Conservation (phyloP, 352 stramenopile species). For the Phytopythium sindhum region DNA sequence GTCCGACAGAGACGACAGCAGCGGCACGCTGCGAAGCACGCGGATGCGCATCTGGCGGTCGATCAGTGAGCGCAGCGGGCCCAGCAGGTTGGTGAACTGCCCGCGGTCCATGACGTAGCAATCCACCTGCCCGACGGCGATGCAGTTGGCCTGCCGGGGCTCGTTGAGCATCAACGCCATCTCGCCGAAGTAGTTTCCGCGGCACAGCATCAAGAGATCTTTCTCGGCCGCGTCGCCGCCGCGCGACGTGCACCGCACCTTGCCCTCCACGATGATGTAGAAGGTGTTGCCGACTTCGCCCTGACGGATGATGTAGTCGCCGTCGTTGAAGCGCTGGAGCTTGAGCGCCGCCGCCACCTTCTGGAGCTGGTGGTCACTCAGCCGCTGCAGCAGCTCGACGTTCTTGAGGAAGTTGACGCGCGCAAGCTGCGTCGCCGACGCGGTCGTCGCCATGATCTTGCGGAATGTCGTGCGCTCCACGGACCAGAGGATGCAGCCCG, state of each 20-base stretch:
- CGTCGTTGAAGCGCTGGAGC: constrained; percentile 81
- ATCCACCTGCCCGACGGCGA: constrained; percentile 74
- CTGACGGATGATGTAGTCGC: constrained; percentile 93
- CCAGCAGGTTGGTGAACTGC: constrained; percentile 87
- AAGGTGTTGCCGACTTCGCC: constrained; percentile 95
- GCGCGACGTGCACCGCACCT: constrained; percentile 75
- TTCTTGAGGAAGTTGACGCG: constrained; percentile 92
- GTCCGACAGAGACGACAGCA: constrained; percentile 86
- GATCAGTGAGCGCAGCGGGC: constrained; percentile 67
- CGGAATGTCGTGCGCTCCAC: constrained; percentile 89
- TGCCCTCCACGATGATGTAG: constrained; percentile 96
- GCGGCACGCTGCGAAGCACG: constrained; percentile 89
- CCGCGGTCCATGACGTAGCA: constrained; percentile 90
- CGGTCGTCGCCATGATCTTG: constrained; percentile 79
- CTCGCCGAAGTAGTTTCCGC: constrained; percentile 87
- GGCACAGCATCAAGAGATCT: constrained; percentile 73
- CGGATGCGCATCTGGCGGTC: constrained; percentile 90
- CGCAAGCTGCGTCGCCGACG: constrained; percentile 66
- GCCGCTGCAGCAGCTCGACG: constrained; percentile 89
- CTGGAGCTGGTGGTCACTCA: constrained; percentile 86
- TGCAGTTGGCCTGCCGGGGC: constrained; percentile 83
- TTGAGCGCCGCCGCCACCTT: constrained; percentile 84
- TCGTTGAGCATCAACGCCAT: constrained; percentile 87
- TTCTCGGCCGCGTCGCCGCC: constrained; percentile 55
- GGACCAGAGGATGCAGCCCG: constrained; percentile 88